A percentile compares a stretch with the other conserved stretches of the same genome.
Conservation (phyloP, 148 eudicot genomes). For the Silene latifolia region DNA sequence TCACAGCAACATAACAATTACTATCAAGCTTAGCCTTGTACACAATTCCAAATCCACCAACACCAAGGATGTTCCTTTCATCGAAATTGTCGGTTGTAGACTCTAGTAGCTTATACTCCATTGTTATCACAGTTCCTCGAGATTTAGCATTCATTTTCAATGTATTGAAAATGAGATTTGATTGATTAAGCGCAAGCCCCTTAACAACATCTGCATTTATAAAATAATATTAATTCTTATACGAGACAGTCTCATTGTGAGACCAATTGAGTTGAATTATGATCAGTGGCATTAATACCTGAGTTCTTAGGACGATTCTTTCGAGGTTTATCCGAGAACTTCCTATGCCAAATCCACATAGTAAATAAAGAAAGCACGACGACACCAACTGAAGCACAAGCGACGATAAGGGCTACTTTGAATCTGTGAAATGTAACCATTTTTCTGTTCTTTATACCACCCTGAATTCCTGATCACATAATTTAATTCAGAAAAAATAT, state of each 20-base stretch:
- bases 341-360: constrained; percentile 51
- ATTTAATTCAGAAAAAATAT: background rate
- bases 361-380: constrained; percentile 39
- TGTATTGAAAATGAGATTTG: constrained; percentile 31
- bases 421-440: constrained; percentile 38
- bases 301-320: constrained; percentile 32
- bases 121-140: constrained; percentile 27
- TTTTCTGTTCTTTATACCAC: constrained; percentile 24
- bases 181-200: constrained; percentile 10
- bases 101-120: constrained; percentile 61
- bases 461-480: constrained; percentile 37
- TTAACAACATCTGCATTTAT: constrained; percentile 30
- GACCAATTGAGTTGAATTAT: too few relatives aligned
- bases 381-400: constrained; percentile 42
- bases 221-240: background rate
- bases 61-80: constrained; percentile 46
- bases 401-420: constrained; percentile 43
- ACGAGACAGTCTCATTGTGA: too few relatives aligned
- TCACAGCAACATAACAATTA: constrained; percentile 45
- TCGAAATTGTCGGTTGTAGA: constrained; percentile 42
- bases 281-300: too few relatives aligned
- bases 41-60: constrained; percentile 62
- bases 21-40: constrained; percentile 52
- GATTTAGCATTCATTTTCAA: constrained; percentile 27
- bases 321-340: constrained; percentile 35